These are phyloP conservation scores for Arthrobotrys pseudoclavata DNA, from an alignment of 2,329 filamentous ascomycete species.

Conservation along the genomic window DNA sequence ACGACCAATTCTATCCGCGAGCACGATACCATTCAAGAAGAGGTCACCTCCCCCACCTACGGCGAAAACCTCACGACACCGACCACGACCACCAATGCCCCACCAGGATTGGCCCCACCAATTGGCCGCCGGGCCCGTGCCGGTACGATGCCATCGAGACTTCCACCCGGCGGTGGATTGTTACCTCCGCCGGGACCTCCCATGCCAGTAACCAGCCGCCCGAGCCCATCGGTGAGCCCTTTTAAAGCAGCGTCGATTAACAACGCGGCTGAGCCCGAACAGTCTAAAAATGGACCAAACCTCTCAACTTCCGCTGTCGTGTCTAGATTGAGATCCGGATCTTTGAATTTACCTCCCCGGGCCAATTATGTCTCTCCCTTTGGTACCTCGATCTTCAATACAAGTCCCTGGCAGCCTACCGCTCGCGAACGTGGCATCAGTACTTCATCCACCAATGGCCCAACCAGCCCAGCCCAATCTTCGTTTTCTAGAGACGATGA, in stretches of 20 bases:
- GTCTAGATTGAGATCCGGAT: conserved; percentile 63
- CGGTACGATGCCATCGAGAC: conserved; percentile 94
- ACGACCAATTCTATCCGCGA: conserved; percentile 93
- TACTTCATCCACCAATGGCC: conserved; percentile 84
- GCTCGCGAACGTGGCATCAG: conserved; percentile 84
- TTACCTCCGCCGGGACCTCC: conserved; percentile 68
- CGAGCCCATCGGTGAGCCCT: conserved; percentile 87
- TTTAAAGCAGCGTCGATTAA: conserved; percentile 76
- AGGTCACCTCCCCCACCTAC: conserved; percentile 71
- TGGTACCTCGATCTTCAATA: conserved; percentile 87
- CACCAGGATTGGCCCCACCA: conserved; percentile 75
- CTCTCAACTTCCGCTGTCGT: conserved; percentile 62
- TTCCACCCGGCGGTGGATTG: conserved; percentile 81
- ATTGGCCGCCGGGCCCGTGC: conserved; percentile 84
- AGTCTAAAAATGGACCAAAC: conserved; percentile 65
- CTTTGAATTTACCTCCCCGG: conserved; percentile 63
- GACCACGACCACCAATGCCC: conserved; percentile 73
- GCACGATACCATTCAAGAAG: conserved; percentile 78
- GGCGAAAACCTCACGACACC: conserved; percentile 38
- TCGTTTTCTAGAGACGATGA: conserved; percentile 89
- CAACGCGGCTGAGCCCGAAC: conserved; percentile 66
- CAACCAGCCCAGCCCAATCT: conserved; percentile 87
- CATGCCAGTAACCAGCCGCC: conserved; percentile 83
- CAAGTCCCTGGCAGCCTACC: conserved; percentile 78
- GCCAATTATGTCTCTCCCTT: conserved; percentile 73